Evolutionary conservation across 1,284 basidiomycete genomes (phyloP).

Genomic region (Rhodotorula sp.): DNA sequence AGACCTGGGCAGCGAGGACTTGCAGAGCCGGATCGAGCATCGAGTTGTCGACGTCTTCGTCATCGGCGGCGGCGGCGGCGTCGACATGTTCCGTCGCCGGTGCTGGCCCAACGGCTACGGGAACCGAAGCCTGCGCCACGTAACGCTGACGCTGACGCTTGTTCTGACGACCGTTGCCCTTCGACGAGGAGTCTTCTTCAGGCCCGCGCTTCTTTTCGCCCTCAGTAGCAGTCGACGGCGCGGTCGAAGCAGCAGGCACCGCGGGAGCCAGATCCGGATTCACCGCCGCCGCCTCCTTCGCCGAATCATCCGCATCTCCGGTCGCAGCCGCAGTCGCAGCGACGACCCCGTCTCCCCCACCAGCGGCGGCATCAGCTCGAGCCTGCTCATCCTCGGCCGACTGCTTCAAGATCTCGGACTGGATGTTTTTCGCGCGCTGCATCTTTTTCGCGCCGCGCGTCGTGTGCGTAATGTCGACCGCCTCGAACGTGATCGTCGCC

Average conservation of each 20-base stretch:
- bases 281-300: no score
- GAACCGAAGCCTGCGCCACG: no score
- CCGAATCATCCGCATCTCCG: background rate
- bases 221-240: no score
- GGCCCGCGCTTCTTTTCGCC: no score
- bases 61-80: no score
- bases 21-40: slow-evolving; percentile 1
- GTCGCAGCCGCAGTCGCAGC: background rate
- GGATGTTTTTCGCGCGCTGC: background rate
- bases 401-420: background rate
- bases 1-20: background rate
- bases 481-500: slow-evolving; percentile 15
- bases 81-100: no score
- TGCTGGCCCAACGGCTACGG: no score
- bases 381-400: background rate
- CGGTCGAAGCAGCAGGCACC: no score
- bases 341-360: background rate
- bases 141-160: no score
- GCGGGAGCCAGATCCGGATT: no score
- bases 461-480: slow-evolving; percentile 18
- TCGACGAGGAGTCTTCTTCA: no score
- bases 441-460: background rate
- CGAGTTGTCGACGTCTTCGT: background rate
- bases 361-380: background rate
- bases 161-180: no score